A percentile compares a stretch with the other conserved stretches of the same genome.
Evolutionary conservation across 1,139 yeast species (phyloP).

Genomic region (Schwanniomyces etchellsii): DNA sequence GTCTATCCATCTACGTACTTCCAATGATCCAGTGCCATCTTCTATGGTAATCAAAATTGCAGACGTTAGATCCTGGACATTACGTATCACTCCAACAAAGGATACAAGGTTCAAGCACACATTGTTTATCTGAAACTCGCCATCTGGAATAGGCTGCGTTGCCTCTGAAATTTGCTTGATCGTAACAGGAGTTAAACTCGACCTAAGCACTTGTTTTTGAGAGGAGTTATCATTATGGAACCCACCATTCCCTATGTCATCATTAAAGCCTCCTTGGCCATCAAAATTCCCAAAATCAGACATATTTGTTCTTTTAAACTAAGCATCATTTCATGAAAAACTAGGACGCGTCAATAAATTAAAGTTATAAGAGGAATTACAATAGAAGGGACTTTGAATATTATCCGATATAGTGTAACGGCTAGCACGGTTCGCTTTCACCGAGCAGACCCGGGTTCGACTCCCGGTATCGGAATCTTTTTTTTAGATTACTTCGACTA

Average conservation of each 20-base stretch:
- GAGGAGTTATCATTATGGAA: slow-evolving; percentile 26
- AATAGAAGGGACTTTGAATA: neutral
- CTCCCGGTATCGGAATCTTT: slow-evolving; percentile 68
- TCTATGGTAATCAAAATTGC: slow-evolving; percentile 57
- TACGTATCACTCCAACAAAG: slow-evolving; percentile 62
- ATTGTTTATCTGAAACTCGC: slow-evolving; percentile 64
- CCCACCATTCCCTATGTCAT: slow-evolving; percentile 26
- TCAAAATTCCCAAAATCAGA: slow-evolving; percentile 2
- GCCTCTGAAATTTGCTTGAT: slow-evolving; percentile 73
- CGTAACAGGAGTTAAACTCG: slow-evolving; percentile 72
- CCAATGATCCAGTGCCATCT: slow-evolving; percentile 80
- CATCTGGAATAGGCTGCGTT: slow-evolving; percentile 62
- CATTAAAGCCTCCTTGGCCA: slow-evolving; percentile 25
- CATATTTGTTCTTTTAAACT: neutral
- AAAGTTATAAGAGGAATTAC: neutral
- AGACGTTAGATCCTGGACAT: slow-evolving; percentile 51
- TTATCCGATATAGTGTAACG: slow-evolving; percentile 71
- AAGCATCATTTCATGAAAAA: neutral
- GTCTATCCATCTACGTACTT: slow-evolving; percentile 67
- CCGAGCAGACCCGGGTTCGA: slow-evolving; percentile 82
- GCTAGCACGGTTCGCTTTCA: slow-evolving; percentile 81
- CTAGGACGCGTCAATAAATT: neutral
- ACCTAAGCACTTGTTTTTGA: slow-evolving; percentile 32
- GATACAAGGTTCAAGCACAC: slow-evolving; percentile 56
- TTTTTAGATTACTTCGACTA: too few relatives aligned